Evolutionary conservation across 129 eudicot genomes (phyloP), one percentile per base, ranked within the genome.

Genomic region (Kitagawia praeruptora): DNA sequence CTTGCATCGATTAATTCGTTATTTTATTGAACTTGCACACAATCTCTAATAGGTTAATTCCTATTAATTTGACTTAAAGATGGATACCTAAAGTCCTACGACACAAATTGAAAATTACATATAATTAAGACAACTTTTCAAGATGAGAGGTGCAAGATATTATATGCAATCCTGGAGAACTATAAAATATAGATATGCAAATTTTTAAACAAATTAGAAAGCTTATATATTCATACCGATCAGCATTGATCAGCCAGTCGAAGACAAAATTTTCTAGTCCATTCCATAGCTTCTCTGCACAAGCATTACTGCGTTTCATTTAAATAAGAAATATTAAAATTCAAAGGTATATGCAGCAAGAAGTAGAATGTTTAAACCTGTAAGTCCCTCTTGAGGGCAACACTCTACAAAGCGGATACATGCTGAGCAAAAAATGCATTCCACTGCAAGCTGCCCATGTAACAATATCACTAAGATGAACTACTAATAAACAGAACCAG

Each of bases 321-420:
- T 78, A 19, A 78, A 66, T 34, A 69, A 40, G 8, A 80, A 46
- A 34, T n/a, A 42, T 45, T 74, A 48, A 40, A 79, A 27, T 16
- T 80, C 23, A 80, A 78, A 78, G 63, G 51, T 63, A 80, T 71
- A 74, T 74, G 76, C 46, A 54, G 61, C 39, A 75, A 13, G 63
- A 79, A 41, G 49, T 75, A 69, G 66, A 78, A 82, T 58, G 41
- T 78, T 74, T 70, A 73, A 77, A 91, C 97, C 98, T 89, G 99
- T 95, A 85, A 95, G 97, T 83, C 99, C 99, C 87, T 95, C 99
- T 83, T 92, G 99, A n/a, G 96, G 97, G 80, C 99, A 95, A 82
- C 99, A 95, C 85, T 95, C 99, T 69, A 95, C 99, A 86, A 92
- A 92, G 80, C 99, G 96, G 76, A 95, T 95, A 83, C 99, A 92